These are phyloP conservation scores for Trypanosoma cruzi DNA, from an alignment of 208 protist species.

Conservation along the genomic window DNA sequence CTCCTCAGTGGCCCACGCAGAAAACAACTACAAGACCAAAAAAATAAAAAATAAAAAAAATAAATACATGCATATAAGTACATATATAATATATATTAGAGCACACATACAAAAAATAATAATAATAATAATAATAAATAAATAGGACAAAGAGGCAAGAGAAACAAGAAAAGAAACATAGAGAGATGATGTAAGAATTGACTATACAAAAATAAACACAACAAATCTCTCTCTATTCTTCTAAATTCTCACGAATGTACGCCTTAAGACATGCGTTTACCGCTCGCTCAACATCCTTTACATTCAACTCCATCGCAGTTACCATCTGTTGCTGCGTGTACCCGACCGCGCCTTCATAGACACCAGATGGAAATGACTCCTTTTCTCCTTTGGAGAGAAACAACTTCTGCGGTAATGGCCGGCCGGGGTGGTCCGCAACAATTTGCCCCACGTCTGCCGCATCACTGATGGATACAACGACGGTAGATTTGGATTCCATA, in stretches of 20 bases:
- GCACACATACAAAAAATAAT: conserved; percentile 7
- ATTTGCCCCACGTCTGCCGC: conserved; percentile 36
- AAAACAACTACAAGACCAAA: no score
- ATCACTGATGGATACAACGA: conserved; percentile 70
- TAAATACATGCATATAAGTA: no score
- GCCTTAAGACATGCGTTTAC: conserved; percentile 37
- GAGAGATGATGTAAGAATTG: not conserved
- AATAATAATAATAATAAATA: conserved; percentile 18
- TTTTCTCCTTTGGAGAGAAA: conserved; percentile 40
- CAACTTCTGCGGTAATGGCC: conserved; percentile 41
- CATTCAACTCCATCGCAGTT: conserved; percentile 23
- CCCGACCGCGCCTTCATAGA: conserved; percentile 54
- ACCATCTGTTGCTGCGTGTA: conserved; percentile 42
- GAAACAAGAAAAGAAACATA: conserved; percentile 2
- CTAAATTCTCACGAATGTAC: conserved; percentile 11
- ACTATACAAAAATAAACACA: no score
- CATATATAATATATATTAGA: no score
- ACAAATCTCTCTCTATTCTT: no score
- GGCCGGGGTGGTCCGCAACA: conserved; percentile 44
- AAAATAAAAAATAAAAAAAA: no score
- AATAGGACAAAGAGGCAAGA: conserved; percentile 1
- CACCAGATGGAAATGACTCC: conserved; percentile 39
- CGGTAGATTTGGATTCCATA: conserved; percentile 42
- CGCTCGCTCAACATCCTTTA: conserved; percentile 11
- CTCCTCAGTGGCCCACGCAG: no score